Evolutionary conservation across 164 flowering plant species (phyloP).

Genomic region (Umbellularia californica): DNA sequence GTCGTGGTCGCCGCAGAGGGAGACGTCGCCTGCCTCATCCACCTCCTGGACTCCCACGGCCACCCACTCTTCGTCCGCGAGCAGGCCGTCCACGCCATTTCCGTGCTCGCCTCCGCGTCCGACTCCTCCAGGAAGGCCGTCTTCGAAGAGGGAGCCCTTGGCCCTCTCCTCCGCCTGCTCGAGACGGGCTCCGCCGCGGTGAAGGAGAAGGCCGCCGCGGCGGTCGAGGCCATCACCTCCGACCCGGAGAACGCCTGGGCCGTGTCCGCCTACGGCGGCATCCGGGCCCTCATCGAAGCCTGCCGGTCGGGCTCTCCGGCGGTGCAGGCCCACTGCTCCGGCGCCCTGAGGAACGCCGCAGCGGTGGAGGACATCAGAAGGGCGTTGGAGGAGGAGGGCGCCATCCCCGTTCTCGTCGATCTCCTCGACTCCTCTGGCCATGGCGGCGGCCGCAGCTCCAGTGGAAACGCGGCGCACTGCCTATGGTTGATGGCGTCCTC

Average conservation of each 20-base stretch:
- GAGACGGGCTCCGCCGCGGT: slow-evolving; percentile 44
- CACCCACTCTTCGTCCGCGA: slow-evolving; percentile 40
- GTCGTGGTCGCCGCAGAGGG: slow-evolving; percentile 54
- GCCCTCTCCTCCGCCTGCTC: slow-evolving; percentile 62
- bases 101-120: slow-evolving; percentile 41
- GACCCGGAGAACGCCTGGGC: slow-evolving; percentile 83
- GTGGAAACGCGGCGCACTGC: slow-evolving; percentile 50
- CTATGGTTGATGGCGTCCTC: slow-evolving; percentile 48
- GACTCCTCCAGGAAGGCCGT: slow-evolving; percentile 40
- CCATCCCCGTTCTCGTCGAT: slow-evolving; percentile 44
- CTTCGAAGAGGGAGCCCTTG: slow-evolving; percentile 75
- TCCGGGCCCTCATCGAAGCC: slow-evolving; percentile 48
- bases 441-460: slow-evolving; percentile 25
- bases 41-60: slow-evolving; percentile 44
- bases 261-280: slow-evolving; percentile 73
- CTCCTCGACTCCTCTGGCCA: slow-evolving; percentile 32
- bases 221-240: slow-evolving; percentile 59
- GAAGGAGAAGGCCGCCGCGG: slow-evolving; percentile 63
- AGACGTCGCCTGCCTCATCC: slow-evolving; percentile 46
- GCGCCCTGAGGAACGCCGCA: slow-evolving; percentile 54
- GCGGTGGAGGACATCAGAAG: slow-evolving; percentile 44
- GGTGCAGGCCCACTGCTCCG: slow-evolving; percentile 41
- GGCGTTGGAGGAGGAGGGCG: slow-evolving; percentile 60
- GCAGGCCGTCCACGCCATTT: slow-evolving; percentile 44
- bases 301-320: slow-evolving; percentile 56